Evolutionary conservation across 495 filamentous ascomycete species (phyloP), one percentile per base, ranked within the genome.

Genomic region (Penicillium canescens): DNA sequence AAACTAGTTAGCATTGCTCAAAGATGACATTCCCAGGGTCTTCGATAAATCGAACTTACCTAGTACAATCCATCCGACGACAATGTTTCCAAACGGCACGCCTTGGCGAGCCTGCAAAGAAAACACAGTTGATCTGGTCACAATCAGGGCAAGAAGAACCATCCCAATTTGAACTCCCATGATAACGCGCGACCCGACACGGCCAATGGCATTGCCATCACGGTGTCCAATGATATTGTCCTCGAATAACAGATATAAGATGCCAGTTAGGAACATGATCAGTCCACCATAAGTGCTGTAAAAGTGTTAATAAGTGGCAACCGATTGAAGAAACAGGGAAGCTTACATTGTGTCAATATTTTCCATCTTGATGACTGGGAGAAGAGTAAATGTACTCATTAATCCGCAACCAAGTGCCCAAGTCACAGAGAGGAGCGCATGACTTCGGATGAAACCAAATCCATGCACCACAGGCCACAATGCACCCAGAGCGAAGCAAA

Each of bases 351-450:
- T 74, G 56, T 67, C 79, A 14, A 89, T 63, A 67, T 89, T 78
- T 67, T 99, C 95, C 2, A 83, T 75, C 63, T 97, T 99, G 59
- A 87, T 83, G 0, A 86, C 95, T 6, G 92, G 89, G 12, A 99
- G 77, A 20, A 97, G 69, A 16, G 95, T 98, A 61, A 99, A 99
- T 20, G 81, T 78, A 62, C 92, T 92, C 92, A 97, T 98, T 6
- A 87, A 67, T 3, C 81, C 46, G 66, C 92, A 96, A 10, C 86
- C 86, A 21, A 87, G 62, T 10, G 81, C 78, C 95, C 95, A 99
- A 3, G 84, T 86, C 2, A 68, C 73, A 47, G 79, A 79, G n/a
- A 96, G 77, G 9, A 78, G 51, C 10, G 65, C 63, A 65, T 97
- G 86, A 28, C 78, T 64, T 35, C 67, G 72, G 5, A 97, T 56